Conservation (phyloP, 2,329 filamentous ascomycete species). For the Graphilbum sp. region DNA sequence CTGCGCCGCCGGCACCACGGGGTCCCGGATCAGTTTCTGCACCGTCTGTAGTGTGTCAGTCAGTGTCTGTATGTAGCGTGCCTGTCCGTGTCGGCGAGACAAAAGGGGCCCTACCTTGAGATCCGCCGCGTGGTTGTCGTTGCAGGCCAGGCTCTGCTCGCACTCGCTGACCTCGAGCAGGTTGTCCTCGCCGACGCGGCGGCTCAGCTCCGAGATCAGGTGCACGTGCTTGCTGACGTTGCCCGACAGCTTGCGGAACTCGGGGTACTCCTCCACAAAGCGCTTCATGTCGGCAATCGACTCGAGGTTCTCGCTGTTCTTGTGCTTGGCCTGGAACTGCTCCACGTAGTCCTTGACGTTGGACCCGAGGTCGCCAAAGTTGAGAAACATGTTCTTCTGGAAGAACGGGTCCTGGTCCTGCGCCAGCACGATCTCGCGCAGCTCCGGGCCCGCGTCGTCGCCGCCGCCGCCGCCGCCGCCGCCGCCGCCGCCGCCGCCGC, state of each 20-base stretch:
- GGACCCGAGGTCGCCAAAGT: slow-evolving; percentile 87
- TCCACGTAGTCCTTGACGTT: slow-evolving; percentile 98
- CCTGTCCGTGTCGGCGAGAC: no score
- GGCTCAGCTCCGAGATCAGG: slow-evolving; percentile 80
- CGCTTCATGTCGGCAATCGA: slow-evolving; percentile 98
- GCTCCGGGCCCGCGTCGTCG: slow-evolving; percentile 51
- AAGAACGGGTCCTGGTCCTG: slow-evolving; percentile 98
- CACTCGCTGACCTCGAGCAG: slow-evolving; percentile 93
- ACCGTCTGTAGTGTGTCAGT: slow-evolving; percentile 40
- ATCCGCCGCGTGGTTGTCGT: slow-evolving; percentile 83
- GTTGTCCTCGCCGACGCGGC: slow-evolving; percentile 70
- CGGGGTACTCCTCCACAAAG: slow-evolving; percentile 96
- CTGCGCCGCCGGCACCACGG: slow-evolving; percentile 59
- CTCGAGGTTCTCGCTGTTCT: slow-evolving; percentile 88
- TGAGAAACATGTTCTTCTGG: slow-evolving; percentile 97
- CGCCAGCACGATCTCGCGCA: slow-evolving; percentile 87
- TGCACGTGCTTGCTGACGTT: slow-evolving; percentile 99
- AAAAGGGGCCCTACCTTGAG: slow-evolving; percentile 45
- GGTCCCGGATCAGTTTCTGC: slow-evolving; percentile 71
- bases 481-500: slow-evolving; percentile 23
- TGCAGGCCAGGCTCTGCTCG: slow-evolving; percentile 92
- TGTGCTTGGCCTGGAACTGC: slow-evolving; percentile 95
- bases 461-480: no score
- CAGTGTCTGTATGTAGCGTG: no score
- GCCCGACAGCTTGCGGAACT: slow-evolving; percentile 90